Base-by-base conservation (phyloP, 2,329 filamentous ascomycete species). In the Coniochaeta ligniaria region DNA sequence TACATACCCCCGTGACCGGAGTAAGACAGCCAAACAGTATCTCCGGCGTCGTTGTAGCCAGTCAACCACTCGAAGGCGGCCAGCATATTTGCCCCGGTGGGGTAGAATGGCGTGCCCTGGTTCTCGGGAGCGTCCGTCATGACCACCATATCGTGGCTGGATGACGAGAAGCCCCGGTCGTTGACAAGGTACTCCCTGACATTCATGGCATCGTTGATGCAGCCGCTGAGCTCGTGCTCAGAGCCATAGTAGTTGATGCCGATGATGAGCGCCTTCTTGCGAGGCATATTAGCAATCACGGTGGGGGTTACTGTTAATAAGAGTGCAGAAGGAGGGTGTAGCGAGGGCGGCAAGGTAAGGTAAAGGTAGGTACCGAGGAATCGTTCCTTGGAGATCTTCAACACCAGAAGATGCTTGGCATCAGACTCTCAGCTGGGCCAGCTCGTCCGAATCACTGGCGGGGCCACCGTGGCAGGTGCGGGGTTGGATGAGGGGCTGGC, bases 231-330 rank as follows among this genome's bases (percentile, higher is more conserved):
- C 78, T 91, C 86, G 57, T 84, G 88, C 26, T 85, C 75, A 69
- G 90, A 86, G 59, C 86, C 85, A 67, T 91, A 88, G 77, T 92
- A 92, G 79, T 92, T 92, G 80, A 92, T 91, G 58, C 89, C 89
- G 64, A 92, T 90, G 60, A 92, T 76, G 60, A 92, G 76, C 8
- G 89, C 89, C 76, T 52, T 52, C 47, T 14, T 31, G 24, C 47
- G 47, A 17, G 24, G 17, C 54, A 57, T 38, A 36, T 57, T 38
- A 36, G 17, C 31, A 57, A 57, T 20, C 33, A 16, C 4, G 17
- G 54, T 57, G 33, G 54, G 54, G 54, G 54, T 57, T 57, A 57
- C 22, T 57, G 17, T 24, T 57, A 57, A 22, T 57, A 17, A 38
- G 20, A 36, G 12, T 17, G 35, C 17, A 36, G 31, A 28, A 22